Evolutionary conservation across 495 filamentous ascomycete species (phyloP).

Genomic region (Penicillium crystallinum): DNA sequence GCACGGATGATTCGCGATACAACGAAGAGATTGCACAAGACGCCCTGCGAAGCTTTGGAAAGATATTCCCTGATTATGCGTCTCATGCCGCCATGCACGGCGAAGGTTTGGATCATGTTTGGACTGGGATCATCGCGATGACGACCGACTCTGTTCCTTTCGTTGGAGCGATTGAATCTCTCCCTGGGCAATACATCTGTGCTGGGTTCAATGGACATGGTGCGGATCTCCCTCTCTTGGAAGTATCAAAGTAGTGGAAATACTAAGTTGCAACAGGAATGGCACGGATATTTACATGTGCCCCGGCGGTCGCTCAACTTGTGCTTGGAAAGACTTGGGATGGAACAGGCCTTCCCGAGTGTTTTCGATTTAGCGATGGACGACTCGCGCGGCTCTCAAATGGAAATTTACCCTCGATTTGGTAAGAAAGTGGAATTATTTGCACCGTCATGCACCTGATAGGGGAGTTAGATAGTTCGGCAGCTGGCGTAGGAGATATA

Average conservation of each 20-base stretch:
- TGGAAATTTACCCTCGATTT: conserved; percentile 20
- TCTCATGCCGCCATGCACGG: conserved; percentile 9
- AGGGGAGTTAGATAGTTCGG: no score
- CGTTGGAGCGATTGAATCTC: conserved; percentile 23
- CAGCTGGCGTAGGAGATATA: no score
- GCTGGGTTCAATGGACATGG: conserved; percentile 35
- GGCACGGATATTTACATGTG: conserved; percentile 32
- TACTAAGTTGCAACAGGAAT: conserved; percentile 15
- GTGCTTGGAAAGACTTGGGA: conserved; percentile 19
- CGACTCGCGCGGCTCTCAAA: conserved; percentile 13
- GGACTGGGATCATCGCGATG: conserved; percentile 34
- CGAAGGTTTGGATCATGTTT: conserved; percentile 28
- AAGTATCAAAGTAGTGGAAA: background rate
- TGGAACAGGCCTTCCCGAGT: conserved; percentile 26
- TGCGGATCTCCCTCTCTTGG: background rate
- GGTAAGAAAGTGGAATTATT: no score
- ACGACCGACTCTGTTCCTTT: conserved; percentile 29
- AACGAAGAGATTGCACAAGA: conserved; percentile 26
- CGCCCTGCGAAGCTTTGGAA: conserved; percentile 17
- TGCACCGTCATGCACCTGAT: no score
- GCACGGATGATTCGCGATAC: conserved; percentile 22
- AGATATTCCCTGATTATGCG: conserved; percentile 17
- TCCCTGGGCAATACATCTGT: conserved; percentile 30
- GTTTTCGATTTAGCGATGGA: conserved; percentile 21
- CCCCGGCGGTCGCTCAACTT: conserved; percentile 24